Evolutionary conservation across 2,329 filamentous ascomycete species (phyloP), one percentile per base, ranked within the genome.

Genomic region (Aureobasidium namibiae): DNA sequence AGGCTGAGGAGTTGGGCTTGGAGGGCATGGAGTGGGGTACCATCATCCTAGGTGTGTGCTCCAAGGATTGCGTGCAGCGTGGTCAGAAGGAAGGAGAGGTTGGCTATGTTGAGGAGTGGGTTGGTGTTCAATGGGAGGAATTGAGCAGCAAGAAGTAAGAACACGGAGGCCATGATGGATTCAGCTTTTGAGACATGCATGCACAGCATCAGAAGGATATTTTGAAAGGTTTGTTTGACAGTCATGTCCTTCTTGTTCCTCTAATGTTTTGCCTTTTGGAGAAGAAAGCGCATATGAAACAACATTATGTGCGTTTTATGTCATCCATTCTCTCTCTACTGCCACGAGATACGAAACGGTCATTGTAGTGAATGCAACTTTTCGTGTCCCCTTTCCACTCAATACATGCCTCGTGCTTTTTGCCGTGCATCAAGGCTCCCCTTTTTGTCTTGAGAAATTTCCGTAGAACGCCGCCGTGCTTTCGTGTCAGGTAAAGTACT

Each of bases 21-120:
- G 95, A 77, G 54, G 94, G 92, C 0, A 99, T 99, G 94, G 94
- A 99, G 68, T 99, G 94, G 94, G 92, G 92, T 0, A 97, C 91
- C 0, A 82, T 99, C 9, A 84, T 99, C 60, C 78, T 97, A 38
- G 91, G 85, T 0, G 90, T 95, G 8, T 99, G 94, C 72, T 83
- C 81, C 64, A 82, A 75, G 68, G 90, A 97, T 71, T 97, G 94
- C 70, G 78, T 81, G 67, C 82, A 84, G 16, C 72, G 72, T 6
- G 81, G 82, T 0, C 79, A 84, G 7, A 61, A 64, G 53, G 76
- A 80, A 36, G 88, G 85, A 0, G 80, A 85, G 67, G 82, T 85
- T 0, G 89, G 86, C 1, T 97, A 95, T 74, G 68, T 91, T 18
- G 94, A 97, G 77, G 94, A 99, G 74, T 99, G 94, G 92, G 85